Evolutionary conservation across 176 grass and related monocot species (phyloP), one percentile per base, ranked within the genome.

Genomic region (Pontederia crassipes): DNA sequence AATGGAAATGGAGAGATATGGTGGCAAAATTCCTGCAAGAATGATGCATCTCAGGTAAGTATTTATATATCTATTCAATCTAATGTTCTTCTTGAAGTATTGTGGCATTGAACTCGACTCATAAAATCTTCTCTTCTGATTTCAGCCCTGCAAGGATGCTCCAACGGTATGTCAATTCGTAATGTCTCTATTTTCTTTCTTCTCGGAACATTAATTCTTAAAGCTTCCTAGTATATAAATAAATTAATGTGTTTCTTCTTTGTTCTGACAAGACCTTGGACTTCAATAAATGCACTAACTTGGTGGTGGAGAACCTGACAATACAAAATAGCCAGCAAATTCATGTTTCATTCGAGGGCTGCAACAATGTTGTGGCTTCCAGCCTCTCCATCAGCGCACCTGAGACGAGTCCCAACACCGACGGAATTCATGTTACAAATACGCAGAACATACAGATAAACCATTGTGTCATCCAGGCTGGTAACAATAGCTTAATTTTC

Each of bases 1-100:
- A 71, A 89, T 1, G 90, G 90, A 4, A 83, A 85, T 28, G 90
- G 90, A 4, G 49, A 79, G 4, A 61, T 78, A 3, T 95, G 90
- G 90, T 95, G 90, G 90, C 67, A 60, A 60, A 78, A 84, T 28
- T 95, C 86, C 0, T 89, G 86, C 74, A 89, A 89, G 52, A 58
- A 51, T 64, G 68, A 89, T 59, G 35, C 35, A 55, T 86, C 85
- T 13, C 35, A 65, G 80, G 90, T 95, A 82, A 47, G 48, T 11
- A 29, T 2, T 10, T 12, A 27, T 17, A 5, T 29, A 10, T 13
- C 8, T 13, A 11, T 16, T 28, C 55, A 10, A 13, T 1, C 32
- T 54, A 12, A 15, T 52, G 11, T 45, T 89, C 49, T 48, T 49
- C 61, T 27, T 8, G 16, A 2, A 13, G 49, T 60, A 9, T 8